Base-by-base conservation (phyloP, 345 rosid species). In the Geranium rotundifolium region DNA sequence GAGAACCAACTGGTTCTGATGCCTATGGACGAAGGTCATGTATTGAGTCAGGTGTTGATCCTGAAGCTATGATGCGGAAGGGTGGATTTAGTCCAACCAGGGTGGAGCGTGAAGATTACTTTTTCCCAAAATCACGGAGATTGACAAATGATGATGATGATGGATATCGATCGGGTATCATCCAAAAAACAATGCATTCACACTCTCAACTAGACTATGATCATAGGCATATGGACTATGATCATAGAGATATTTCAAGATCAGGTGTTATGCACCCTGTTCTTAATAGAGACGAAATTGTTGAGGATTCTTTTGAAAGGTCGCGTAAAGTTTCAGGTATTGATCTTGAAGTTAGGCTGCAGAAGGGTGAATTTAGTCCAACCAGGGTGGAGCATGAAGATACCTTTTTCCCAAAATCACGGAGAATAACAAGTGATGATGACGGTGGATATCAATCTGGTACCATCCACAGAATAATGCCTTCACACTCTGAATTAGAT, bases 301-400 rank as follows among this genome's bases (percentile, higher is more conserved):
- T 57, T 20, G 72, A 73, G 58, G 76, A 63, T 71, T 67, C 67
- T 6, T 37, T n/a, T 17, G 67, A 23, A 64, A 72, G 81, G 41
- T 19, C 74, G 16, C 58, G 16, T 62, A 49, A 60, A 34, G 75
- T 69, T 68, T 49, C 76, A 64, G 67, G 57, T 52, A 75, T 77
- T 71, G 72, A 73, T 34, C 17, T 58, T 56, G 79, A 70, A 70
- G 37, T 65, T 62, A 64, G 66, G 58, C 59, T 56, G 57, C 79
- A 74, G 70, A 68, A 74, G 59, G 69, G 61, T 56, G 62, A 37
- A 34, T 75, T 73, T 63, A 65, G 74, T 70, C 70, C 67, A 13
- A 54, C 58, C 52, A 67, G 80, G 57, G 67, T 60, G 56, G 80
- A 78, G 62, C 73, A 56, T 23, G 81, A 79, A 57, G 78, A 74